Evolutionary conservation across 139 green algal species (phyloP).

Genomic region (Closterium sp.): DNA sequence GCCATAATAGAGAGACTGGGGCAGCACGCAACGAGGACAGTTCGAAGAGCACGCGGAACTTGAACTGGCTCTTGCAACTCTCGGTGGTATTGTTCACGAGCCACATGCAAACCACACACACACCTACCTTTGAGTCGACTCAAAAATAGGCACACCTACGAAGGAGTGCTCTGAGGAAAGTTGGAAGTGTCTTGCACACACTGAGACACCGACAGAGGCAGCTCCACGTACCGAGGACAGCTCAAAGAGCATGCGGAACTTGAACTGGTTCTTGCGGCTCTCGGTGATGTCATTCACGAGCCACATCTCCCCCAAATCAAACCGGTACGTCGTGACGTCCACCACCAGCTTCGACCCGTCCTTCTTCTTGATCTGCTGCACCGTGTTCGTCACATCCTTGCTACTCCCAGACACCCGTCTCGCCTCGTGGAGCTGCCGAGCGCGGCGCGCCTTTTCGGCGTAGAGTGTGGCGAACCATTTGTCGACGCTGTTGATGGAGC

Average conservation of each 20-base stretch:
- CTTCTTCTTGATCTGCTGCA: background rate
- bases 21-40: slow-evolving; percentile 1
- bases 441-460: background rate
- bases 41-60: slow-evolving; percentile 27
- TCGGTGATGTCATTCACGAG: background rate
- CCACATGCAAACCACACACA: too few relatives aligned
- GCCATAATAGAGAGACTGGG: too few relatives aligned
- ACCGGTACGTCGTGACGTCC: background rate
- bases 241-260: background rate
- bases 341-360: background rate
- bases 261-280: background rate
- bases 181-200: too few relatives aligned
- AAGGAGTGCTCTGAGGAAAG: too few relatives aligned
- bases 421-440: background rate
- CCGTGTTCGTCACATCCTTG: background rate
- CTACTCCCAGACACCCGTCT: background rate
- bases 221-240: background rate
- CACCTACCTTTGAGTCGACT: too few relatives aligned
- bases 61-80: background rate
- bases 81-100: slow-evolving; percentile 27
- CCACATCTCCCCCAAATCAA: background rate
- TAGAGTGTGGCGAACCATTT: background rate
- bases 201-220: too few relatives aligned
- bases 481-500: background rate
- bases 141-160: too few relatives aligned